Evolutionary conservation across 495 filamentous ascomycete species (phyloP).

Genomic region (Glarea lozoyensis): DNA sequence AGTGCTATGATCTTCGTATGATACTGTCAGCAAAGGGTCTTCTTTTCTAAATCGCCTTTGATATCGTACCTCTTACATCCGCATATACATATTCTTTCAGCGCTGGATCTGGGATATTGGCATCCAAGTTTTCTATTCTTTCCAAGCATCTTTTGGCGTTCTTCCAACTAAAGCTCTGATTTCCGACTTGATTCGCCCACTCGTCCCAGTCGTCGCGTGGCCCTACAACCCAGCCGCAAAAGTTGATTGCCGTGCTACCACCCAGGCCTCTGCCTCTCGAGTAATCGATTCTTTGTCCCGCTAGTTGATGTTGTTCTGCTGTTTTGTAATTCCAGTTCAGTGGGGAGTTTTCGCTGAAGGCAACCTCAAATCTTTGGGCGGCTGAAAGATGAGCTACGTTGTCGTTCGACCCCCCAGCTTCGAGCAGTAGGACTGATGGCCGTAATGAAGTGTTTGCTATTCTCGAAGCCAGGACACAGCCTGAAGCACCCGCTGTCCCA

Average conservation of each 20-base stretch:
- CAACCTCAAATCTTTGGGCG: slow-evolving; percentile 41
- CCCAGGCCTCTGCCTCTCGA: slow-evolving; percentile 52
- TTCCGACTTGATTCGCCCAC: slow-evolving; percentile 15
- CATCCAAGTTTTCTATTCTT: neutral
- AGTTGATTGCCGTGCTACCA: slow-evolving; percentile 56
- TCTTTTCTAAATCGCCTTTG: too few relatives aligned
- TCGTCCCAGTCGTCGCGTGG: slow-evolving; percentile 52
- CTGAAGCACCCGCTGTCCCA: slow-evolving; percentile 52
- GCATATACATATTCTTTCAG: too few relatives aligned
- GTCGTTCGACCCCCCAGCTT: slow-evolving; percentile 44
- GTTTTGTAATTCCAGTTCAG: slow-evolving; percentile 60
- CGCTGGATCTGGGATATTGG: too few relatives aligned
- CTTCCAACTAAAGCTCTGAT: neutral
- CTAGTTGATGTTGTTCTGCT: slow-evolving; percentile 40
- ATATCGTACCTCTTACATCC: too few relatives aligned
- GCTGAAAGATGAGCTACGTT: slow-evolving; percentile 36
- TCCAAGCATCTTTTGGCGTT: slow-evolving; percentile 13
- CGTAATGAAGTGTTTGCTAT: slow-evolving; percentile 35
- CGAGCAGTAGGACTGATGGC: slow-evolving; percentile 46
- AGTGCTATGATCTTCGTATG: slow-evolving; percentile 36
- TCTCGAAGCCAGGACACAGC: slow-evolving; percentile 36
- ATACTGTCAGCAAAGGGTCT: too few relatives aligned
- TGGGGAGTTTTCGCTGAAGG: slow-evolving; percentile 32
- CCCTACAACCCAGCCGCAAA: slow-evolving; percentile 48
- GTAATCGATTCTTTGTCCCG: slow-evolving; percentile 43